Evolutionary conservation across 257 asterid genomes (phyloP).

Genomic region (Fraxinus americana): DNA sequence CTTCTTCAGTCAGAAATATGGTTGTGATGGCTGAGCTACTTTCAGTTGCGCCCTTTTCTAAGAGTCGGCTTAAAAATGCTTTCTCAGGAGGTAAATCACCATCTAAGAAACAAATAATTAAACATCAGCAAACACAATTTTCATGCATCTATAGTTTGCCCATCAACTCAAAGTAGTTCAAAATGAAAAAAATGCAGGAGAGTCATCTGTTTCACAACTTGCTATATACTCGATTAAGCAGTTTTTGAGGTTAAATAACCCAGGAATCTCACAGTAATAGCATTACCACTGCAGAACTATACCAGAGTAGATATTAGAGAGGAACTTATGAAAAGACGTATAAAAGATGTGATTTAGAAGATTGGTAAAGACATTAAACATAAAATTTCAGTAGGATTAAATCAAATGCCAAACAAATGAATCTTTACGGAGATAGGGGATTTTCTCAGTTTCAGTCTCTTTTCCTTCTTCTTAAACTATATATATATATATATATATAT

Average conservation of each 20-base stretch:
- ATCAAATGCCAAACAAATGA: not conserved
- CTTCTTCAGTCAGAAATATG: slow-evolving; percentile 38
- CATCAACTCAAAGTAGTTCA: slow-evolving; percentile 9
- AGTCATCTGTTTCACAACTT: not conserved
- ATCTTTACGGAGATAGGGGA: not conserved
- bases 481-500: no score
- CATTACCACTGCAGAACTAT: slow-evolving; percentile 4
- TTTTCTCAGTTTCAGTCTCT: not conserved
- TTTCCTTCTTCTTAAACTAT: not conserved
- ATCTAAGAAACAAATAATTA: slow-evolving; percentile 44
- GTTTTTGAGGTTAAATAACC: not conserved
- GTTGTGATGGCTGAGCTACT: slow-evolving; percentile 52
- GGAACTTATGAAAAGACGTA: not conserved
- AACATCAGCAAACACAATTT: slow-evolving; percentile 30
- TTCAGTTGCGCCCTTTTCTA: slow-evolving; percentile 81
- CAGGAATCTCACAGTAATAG: not conserved
- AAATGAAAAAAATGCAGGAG: not conserved
- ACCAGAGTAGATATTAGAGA: not conserved
- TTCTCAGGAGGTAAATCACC: slow-evolving; percentile 55
- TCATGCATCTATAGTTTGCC: slow-evolving; percentile 10
- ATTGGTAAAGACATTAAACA: not conserved
- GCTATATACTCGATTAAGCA: slow-evolving; percentile 16
- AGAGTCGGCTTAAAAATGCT: slow-evolving; percentile 63
- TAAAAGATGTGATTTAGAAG: not conserved
- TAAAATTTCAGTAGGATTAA: not conserved